Evolutionary conservation across 179 eudicot genomes (phyloP).

Genomic region (Beta macrorhiza): DNA sequence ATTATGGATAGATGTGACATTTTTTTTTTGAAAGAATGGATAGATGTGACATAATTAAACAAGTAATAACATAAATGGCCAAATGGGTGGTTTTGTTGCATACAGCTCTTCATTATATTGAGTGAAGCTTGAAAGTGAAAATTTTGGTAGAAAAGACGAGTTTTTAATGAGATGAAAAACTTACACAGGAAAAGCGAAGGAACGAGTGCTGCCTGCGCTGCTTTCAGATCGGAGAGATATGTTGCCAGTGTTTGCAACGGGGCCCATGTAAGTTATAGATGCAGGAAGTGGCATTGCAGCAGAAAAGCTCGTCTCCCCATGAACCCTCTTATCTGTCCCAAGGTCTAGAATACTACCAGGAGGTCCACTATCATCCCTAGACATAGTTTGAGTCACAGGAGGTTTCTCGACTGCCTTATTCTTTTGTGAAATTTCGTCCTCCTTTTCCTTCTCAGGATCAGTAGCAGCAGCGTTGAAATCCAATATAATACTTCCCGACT

Average conservation of each 20-base stretch:
- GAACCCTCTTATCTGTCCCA: conserved; percentile 32
- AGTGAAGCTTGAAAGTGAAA: background rate
- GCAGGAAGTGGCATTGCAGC: conserved; percentile 51
- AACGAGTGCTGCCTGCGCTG: conserved; percentile 79
- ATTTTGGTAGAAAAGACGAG: background rate
- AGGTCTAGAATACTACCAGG: conserved; percentile 15
- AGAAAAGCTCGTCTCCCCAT: conserved; percentile 67
- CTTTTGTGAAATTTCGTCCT: conserved; percentile 22
- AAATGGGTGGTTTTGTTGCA: background rate
- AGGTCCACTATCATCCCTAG: conserved; percentile 32
- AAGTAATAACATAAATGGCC: too few relatives aligned
- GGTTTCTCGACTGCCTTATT: conserved; percentile 24
- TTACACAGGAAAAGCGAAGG: conserved; percentile 97
- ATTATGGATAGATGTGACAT: too few relatives aligned
- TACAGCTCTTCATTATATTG: background rate
- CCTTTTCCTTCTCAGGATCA: conserved; percentile 18
- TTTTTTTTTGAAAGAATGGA: too few relatives aligned
- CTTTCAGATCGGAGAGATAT: conserved; percentile 82
- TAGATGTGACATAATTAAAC: too few relatives aligned
- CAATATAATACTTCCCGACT: conserved; percentile 54
- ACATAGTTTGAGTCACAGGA: conserved; percentile 30
- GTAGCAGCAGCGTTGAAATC: conserved; percentile 48
- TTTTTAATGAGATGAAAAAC: conserved; percentile 4
- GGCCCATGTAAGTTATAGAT: conserved; percentile 55
- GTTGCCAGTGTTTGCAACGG: conserved; percentile 51